Base-by-base conservation (phyloP, 768 basidiomycete genomes). In the Termitomyces sp. region DNA sequence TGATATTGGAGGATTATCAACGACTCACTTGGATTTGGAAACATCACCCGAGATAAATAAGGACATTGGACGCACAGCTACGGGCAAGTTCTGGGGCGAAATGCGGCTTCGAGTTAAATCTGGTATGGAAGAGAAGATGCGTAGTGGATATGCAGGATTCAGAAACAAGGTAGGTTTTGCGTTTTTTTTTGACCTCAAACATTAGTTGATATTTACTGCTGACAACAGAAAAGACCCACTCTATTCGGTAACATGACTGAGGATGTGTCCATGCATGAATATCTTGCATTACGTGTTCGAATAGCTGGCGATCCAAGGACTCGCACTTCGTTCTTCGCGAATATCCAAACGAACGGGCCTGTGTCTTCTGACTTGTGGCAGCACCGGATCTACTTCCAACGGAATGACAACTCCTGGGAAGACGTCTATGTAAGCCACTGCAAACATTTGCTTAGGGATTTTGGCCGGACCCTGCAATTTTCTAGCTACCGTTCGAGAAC, bases 301-400 rank as follows among this genome's bases (percentile, higher is more conserved):
- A 82, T 88, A 59, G 81, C 81, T 27, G 95, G 94, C 3, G 85
- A 92, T 62, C 84, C 86, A 22, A 79, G 83, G 42, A 89, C 89
- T 44, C 83, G 86, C 61, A 85, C 84, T 63, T 87, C 91, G n/a
- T 98, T 94, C 78, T 95, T 89, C 64, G 89, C 93, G 50, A 98
- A 98, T 73, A 75, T 98, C 48, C 95, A 97, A 70, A 96, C 94
- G 2, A 89, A 93, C 54, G 89, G 91, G 0, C 80, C 84, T 46
- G 78, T 91, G 51, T 81, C 85, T 52, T 88, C 86, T 39, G 93
- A 96, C 69, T 76, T 98, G n/a, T 98, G 91, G 88, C 96, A 97
- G 68, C 95, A 98, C 65, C 82, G 92, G 36, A 77, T 98, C n/a
- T 91, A 83, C 72, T 90, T 95, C 69, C 76, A 80, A 52, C 80